Percentiles rank a stretch among this genome's conserved stretches.
Conservation (phyloP, 257 asterid genomes). For the Solanum dulcamara region DNA sequence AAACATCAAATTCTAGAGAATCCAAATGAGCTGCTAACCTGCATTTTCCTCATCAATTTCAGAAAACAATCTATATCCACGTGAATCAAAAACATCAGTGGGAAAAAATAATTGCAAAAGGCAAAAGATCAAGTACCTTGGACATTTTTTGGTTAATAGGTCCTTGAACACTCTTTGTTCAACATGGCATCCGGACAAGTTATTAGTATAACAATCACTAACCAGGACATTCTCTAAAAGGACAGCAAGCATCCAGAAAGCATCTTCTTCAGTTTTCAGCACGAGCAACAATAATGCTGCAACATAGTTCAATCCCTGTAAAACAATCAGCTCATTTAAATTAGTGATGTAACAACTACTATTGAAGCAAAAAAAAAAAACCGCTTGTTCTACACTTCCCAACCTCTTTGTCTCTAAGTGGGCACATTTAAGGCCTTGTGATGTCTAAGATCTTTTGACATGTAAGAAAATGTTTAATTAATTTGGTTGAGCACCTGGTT, state of each 20-base stretch:
- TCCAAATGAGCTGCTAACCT: constrained; percentile 88
- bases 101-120: not conserved
- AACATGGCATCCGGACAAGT: constrained; percentile 94
- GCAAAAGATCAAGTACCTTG: constrained; percentile 41
- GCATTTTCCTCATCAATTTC: constrained; percentile 13
- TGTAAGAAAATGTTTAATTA: not conserved
- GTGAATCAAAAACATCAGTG: not conserved
- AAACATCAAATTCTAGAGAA: constrained; percentile 84
- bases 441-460: not conserved
- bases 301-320: constrained; percentile 90
- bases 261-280: constrained; percentile 97
- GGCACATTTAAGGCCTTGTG: not conserved
- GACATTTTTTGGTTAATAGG: constrained; percentile 74
- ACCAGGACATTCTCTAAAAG: constrained; percentile 88
- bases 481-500: not conserved
- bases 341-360: not conserved
- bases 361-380: not conserved
- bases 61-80: not conserved
- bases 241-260: constrained; percentile 99
- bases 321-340: not conserved
- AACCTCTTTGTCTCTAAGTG: not conserved
- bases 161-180: constrained; percentile 95
- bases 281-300: constrained; percentile 90
- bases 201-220: constrained; percentile 80
- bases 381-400: not conserved